These are phyloP conservation scores for Ophioceras dolichostomum DNA, from an alignment of 2,329 filamentous ascomycete genomes.

Conservation along the genomic window DNA sequence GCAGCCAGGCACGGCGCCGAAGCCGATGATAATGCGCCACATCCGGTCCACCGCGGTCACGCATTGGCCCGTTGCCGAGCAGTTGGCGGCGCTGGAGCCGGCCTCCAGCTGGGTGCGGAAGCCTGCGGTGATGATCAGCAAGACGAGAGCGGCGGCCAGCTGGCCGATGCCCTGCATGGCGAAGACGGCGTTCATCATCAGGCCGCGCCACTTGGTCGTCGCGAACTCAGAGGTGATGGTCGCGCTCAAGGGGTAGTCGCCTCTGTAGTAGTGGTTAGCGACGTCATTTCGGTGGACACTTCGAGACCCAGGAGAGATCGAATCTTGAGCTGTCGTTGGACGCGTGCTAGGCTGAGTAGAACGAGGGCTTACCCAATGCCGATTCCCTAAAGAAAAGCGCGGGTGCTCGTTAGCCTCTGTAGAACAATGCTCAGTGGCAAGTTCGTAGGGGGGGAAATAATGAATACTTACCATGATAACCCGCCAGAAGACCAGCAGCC, in stretches of 20 bases:
- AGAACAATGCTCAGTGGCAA: too few relatives aligned
- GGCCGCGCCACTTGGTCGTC: constrained; percentile 72
- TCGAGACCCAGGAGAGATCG: too few relatives aligned
- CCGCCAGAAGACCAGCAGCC: constrained; percentile 69
- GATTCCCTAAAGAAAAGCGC: too few relatives aligned
- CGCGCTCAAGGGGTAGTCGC: constrained; percentile 71
- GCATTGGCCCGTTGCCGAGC: constrained; percentile 38
- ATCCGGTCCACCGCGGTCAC: constrained; percentile 70
- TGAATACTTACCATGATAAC: constrained; percentile 54
- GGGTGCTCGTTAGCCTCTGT: too few relatives aligned
- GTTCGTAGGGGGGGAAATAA: too few relatives aligned
- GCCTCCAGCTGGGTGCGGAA: constrained; percentile 37
- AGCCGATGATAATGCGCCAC: constrained; percentile 73
- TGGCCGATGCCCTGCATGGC: constrained; percentile 82
- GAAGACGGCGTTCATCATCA: constrained; percentile 80
- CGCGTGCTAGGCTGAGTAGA: too few relatives aligned
- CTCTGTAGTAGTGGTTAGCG: constrained; percentile 14
- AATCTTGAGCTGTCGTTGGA: too few relatives aligned
- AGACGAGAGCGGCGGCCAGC: constrained; percentile 61
- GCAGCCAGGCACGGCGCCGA: constrained; percentile 68
- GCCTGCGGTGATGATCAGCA: constrained; percentile 60
- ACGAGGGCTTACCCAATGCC: too few relatives aligned
- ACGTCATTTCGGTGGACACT: too few relatives aligned
- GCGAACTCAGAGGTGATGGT: constrained; percentile 84
- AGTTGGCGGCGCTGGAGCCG: not conserved